These are phyloP conservation scores for Peronospora belbahrii DNA, from an alignment of 352 stramenopile species.

Conservation along the genomic window DNA sequence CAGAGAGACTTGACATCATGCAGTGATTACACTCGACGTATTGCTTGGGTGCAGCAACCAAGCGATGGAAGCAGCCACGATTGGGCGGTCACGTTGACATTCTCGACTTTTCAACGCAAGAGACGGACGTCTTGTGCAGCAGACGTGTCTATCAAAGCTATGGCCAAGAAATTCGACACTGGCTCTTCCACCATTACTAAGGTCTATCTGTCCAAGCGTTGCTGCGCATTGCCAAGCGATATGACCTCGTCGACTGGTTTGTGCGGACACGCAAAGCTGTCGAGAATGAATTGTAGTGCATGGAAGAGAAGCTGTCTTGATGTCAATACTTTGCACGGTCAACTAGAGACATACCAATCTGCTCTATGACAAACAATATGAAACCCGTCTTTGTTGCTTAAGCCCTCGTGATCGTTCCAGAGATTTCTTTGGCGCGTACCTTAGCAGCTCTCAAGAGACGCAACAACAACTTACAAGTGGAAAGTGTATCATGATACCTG, in stretches of 20 bases:
- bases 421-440: too few species aligned
- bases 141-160: slow-evolving; percentile 18
- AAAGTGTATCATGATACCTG: too few species aligned
- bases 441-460: too few species aligned
- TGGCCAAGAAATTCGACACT: slow-evolving; percentile 26
- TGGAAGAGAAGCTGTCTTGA: not conserved
- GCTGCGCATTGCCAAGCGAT: slow-evolving; percentile 24
- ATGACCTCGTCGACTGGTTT: slow-evolving; percentile 27
- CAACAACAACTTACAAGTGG: too few species aligned
- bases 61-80: slow-evolving; percentile 18
- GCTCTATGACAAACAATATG: too few species aligned
- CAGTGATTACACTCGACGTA: slow-evolving; percentile 20
- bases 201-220: slow-evolving; percentile 22
- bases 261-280: slow-evolving; percentile 17
- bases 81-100: slow-evolving; percentile 29
- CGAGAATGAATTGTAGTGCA: slow-evolving; percentile 20
- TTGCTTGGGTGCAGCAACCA: slow-evolving; percentile 16
- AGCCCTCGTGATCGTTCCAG: too few species aligned
- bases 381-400: too few species aligned
- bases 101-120: slow-evolving; percentile 24
- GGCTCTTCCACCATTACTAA: slow-evolving; percentile 22
- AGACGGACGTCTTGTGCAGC: slow-evolving; percentile 11
- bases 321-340: too few species aligned
- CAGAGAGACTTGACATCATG: slow-evolving; percentile 23
- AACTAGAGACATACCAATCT: too few species aligned